A percentile compares a stretch with the other conserved stretches of the same genome.
Conservation (phyloP, 805 yeast genomes). For the Kluyveromyces lactis region DNA sequence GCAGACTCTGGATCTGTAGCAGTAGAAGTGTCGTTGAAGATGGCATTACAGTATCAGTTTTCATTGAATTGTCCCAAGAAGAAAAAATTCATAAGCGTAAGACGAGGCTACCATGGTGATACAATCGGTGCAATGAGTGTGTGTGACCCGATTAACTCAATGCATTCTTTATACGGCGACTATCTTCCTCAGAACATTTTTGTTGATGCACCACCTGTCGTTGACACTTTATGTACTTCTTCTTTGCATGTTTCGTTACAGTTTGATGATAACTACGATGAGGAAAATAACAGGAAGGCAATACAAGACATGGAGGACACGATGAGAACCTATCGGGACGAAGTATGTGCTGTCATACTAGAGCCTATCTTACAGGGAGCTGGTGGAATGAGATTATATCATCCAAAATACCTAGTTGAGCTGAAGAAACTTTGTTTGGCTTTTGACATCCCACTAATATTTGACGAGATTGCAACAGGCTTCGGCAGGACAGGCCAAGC, state of each 20-base stretch:
- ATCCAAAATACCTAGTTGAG: conserved; percentile 26
- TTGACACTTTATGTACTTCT: conserved; percentile 13
- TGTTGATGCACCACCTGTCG: conserved; percentile 19
- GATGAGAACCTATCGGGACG: conserved; percentile 23
- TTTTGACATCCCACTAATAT: conserved; percentile 27
- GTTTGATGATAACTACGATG: conserved; percentile 12
- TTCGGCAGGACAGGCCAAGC: conserved; percentile 31
- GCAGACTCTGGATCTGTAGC: conserved; percentile 29
- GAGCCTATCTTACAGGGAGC: conserved; percentile 35
- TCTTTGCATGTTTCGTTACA: not conserved
- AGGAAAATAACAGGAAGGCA: conserved; percentile 12
- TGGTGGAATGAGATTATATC: conserved; percentile 32
- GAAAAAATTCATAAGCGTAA: conserved; percentile 25
- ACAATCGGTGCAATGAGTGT: conserved; percentile 34
- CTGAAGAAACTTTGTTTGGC: conserved; percentile 28
- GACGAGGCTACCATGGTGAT: conserved; percentile 33
- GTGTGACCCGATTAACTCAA: conserved; percentile 28
- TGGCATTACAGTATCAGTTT: conserved; percentile 29
- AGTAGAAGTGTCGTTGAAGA: conserved; percentile 33
- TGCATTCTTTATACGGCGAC: conserved; percentile 27
- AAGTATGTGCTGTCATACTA: conserved; percentile 30
- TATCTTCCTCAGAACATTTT: conserved; percentile 25
- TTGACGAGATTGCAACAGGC: conserved; percentile 34
- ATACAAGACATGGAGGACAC: conserved; percentile 21
- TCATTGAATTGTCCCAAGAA: conserved; percentile 17